phyloP scores from a whole-genome alignment of 106 monocot species.

The Cymbidium sinense region DNA sequence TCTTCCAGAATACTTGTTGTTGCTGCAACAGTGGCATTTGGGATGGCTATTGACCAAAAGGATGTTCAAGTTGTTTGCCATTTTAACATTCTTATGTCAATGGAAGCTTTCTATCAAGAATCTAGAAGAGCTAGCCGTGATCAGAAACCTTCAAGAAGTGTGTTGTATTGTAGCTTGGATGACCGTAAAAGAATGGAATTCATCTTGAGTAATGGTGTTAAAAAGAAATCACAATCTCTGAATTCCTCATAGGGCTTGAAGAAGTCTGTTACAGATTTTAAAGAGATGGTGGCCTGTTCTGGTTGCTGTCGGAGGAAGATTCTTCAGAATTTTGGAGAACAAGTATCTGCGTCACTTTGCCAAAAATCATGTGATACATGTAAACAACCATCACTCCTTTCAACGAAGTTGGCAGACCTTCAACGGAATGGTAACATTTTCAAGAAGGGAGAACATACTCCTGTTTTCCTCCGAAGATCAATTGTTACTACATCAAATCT shows the following conservation, averaged over 20 bases:
- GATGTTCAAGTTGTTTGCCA: constrained; percentile 89
- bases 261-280: constrained; percentile 58
- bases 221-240: constrained; percentile 41
- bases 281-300: constrained; percentile 75
- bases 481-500: too few relatives aligned
- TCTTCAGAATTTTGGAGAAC: too few relatives aligned
- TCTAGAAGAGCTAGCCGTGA: constrained; percentile 96
- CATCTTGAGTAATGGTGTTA: too few relatives aligned
- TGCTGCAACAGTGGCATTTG: too few relatives aligned
- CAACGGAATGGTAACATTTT: constrained; percentile 14
- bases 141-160: constrained; percentile 67
- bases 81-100: constrained; percentile 83
- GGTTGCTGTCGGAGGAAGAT: constrained; percentile 80
- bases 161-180: constrained; percentile 82
- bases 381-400: constrained; percentile 53
- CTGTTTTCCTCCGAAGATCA: constrained; percentile 53
- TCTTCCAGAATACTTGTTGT: too few relatives aligned
- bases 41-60: constrained; percentile 89
- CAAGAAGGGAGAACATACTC: constrained; percentile 30
- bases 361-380: constrained; percentile 78
- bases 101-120: too few relatives aligned
- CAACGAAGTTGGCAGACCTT: too few relatives aligned
- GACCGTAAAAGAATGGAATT: constrained; percentile 80
- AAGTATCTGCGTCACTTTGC: constrained; percentile 50
- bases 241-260: constrained; percentile 23